Base-by-base conservation (phyloP, 164 flowering plant genomes). In the Cinnamomum chago region DNA sequence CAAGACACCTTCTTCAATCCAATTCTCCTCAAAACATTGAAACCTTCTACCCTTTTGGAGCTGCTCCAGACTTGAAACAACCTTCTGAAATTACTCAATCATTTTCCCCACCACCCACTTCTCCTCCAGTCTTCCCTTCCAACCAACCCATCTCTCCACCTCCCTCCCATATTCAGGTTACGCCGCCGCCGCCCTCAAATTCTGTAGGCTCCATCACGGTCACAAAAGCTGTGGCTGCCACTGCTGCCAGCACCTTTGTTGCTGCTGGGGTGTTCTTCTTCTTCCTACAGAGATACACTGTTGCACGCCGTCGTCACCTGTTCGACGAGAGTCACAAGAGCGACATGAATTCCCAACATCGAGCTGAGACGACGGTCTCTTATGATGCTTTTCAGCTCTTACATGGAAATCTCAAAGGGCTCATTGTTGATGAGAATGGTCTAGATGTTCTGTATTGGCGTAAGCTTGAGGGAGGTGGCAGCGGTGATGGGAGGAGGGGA, bases 391-490 rank as follows among this genome's bases (percentile, higher is more conserved):
- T 83, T 27, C 70, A 68, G 68, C 47, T 85, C 47, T 62, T 82
- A 7, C 83, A 83, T 17, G 90, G 92, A 11, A 83, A 82, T 23
- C 64, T 86, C 0, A 92, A 89, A 70, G 97, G 93, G 27, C 67
- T 88, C 77, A 85, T 95, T 17, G 95, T 92, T 2, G 99, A 93
- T 79, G 97, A 95, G 78, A 81, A 91, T 72, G 99, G 98, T 0
- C 77, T 95, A 74, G 99, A 95, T 79, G 91, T 93, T 23, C 80
- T 95, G 62, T 95, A 93, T 67, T 95, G 95, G 98, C 88, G 86
- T 68, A 83, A 85, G 67, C 89, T 90, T 24, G 85, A 91, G 79
- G 60, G 60, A 40, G 68, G 66, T 13, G 83, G 86, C 1, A 67
- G 70, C 12, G 52, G 47, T 3, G 67, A 62, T 22, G 30, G 68